Percentiles rank a stretch among this genome's conserved stretches.
These are phyloP conservation scores for Naumovozyma castellii DNA, from an alignment of 805 yeast genomes.

Conservation along the genomic window DNA sequence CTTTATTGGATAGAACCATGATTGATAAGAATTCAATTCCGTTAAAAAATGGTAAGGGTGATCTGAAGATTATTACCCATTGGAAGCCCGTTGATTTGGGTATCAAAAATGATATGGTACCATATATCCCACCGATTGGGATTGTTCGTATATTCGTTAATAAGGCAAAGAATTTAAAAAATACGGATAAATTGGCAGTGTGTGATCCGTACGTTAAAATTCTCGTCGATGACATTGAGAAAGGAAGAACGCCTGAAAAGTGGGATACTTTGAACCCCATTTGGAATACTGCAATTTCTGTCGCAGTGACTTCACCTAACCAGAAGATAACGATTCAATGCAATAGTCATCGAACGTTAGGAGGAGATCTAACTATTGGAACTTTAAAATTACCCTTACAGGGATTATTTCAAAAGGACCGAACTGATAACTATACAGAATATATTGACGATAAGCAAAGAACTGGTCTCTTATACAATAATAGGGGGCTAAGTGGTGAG, in stretches of 20 bases:
- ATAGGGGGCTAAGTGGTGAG: conserved; percentile 68
- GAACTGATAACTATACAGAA: conserved; percentile 51
- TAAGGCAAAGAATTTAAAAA: conserved; percentile 61
- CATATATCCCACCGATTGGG: conserved; percentile 84
- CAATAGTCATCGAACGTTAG: conserved; percentile 68
- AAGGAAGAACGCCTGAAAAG: conserved; percentile 60
- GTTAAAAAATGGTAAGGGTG: conserved; percentile 57
- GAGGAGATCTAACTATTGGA: conserved; percentile 76
- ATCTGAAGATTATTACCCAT: conserved; percentile 49
- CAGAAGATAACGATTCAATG: conserved; percentile 74
- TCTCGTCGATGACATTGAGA: conserved; percentile 59
- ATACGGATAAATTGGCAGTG: conserved; percentile 74
- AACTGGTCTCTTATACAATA: conserved; percentile 51
- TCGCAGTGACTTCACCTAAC: conserved; percentile 66
- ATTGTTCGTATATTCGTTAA: conserved; percentile 63
- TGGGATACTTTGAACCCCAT: conserved; percentile 63
- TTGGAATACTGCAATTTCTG: conserved; percentile 71
- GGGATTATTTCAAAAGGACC: conserved; percentile 50
- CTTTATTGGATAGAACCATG: conserved; percentile 63
- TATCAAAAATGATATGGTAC: conserved; percentile 55
- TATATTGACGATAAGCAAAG: conserved; percentile 45
- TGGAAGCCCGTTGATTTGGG: conserved; percentile 77
- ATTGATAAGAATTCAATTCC: conserved; percentile 73
- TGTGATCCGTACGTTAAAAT: conserved; percentile 81
- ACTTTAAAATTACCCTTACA: conserved; percentile 56